These are phyloP conservation scores for Paraphaeosphaeria minitans DNA, from an alignment of 2,329 filamentous ascomycete genomes.

Conservation along the genomic window DNA sequence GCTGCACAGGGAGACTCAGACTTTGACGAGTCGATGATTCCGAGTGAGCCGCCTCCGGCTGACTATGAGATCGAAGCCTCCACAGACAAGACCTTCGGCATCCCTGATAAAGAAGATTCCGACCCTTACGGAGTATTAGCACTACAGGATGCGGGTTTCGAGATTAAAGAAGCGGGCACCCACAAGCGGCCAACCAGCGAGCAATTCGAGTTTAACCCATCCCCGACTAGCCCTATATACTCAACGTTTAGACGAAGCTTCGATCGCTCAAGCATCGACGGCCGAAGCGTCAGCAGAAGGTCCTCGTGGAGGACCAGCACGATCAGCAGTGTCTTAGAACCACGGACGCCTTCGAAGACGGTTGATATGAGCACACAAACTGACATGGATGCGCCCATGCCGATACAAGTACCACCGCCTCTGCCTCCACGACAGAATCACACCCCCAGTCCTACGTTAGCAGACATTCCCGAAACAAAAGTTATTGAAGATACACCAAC, in stretches of 20 bases:
- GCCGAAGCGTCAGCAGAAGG: conserved; percentile 54
- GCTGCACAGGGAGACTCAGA: conserved; percentile 83
- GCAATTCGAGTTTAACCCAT: conserved; percentile 81
- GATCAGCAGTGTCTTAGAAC: conserved; percentile 63
- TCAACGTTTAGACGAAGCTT: conserved; percentile 69
- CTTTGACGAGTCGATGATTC: conserved; percentile 71
- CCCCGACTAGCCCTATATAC: conserved; percentile 73
- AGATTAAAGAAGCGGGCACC: conserved; percentile 88
- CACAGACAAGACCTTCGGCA: conserved; percentile 68
- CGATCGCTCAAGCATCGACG: conserved; percentile 63
- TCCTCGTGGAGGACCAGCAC: conserved; percentile 76
- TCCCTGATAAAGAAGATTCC: conserved; percentile 79
- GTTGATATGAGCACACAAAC: conserved; percentile 69
- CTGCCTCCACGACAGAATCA: conserved; percentile 32
- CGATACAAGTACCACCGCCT: conserved; percentile 29
- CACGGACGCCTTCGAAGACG: conserved; percentile 67
- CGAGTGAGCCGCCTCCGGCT: conserved; percentile 73
- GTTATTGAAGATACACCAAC: conserved; percentile 24
- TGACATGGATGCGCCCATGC: conserved; percentile 48
- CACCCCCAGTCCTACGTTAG: conserved; percentile 32
- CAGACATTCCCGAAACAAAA: conserved; percentile 44
- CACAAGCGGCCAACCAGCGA: conserved; percentile 74
- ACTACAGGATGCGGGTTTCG: conserved; percentile 85
- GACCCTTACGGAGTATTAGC: conserved; percentile 92
- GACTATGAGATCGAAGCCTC: conserved; percentile 65